Conservation (phyloP, 257 asterid species). For the Penstemon newberryi region DNA sequence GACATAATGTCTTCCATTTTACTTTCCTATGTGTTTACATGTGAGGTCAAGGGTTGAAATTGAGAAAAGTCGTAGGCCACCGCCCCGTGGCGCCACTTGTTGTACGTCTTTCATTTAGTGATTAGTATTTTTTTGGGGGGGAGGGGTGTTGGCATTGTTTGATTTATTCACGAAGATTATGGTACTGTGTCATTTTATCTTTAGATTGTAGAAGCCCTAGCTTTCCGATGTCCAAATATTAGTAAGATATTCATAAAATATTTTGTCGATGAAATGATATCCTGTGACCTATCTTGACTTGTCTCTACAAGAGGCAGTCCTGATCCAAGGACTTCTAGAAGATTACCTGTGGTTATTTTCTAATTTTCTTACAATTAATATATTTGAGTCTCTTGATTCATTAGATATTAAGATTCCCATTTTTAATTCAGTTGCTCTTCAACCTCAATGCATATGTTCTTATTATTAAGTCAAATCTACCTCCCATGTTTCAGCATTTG, state of each 20-base stretch:
- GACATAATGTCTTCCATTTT: too few relatives aligned
- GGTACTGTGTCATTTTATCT: not conserved
- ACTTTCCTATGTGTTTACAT: too few relatives aligned
- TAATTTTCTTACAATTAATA: not conserved
- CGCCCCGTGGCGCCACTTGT: too few relatives aligned
- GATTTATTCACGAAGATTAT: too few relatives aligned
- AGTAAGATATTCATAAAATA: not conserved
- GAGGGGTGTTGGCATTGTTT: too few relatives aligned
- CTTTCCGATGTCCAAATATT: too few relatives aligned
- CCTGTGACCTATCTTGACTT: not conserved
- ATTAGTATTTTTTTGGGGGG: too few relatives aligned
- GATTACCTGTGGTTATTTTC: not conserved
- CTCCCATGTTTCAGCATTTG: slow-evolving; percentile 65
- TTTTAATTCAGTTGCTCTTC: slow-evolving; percentile 26
- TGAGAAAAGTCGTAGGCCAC: too few relatives aligned
- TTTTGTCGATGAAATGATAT: not conserved
- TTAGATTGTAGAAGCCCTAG: not conserved
- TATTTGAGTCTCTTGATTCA: not conserved
- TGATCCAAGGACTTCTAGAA: slow-evolving; percentile 2
- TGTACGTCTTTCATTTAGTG: too few relatives aligned
- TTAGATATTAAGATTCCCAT: slow-evolving; percentile 10
- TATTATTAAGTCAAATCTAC: slow-evolving; percentile 27
- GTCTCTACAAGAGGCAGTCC: slow-evolving; percentile 1
- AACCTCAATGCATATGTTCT: slow-evolving; percentile 14
- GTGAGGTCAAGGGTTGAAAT: too few relatives aligned